A percentile compares a stretch with the other conserved stretches of the same genome.
Conservation (phyloP, 2,329 filamentous ascomycete species). For the Talaromyces sp. region DNA sequence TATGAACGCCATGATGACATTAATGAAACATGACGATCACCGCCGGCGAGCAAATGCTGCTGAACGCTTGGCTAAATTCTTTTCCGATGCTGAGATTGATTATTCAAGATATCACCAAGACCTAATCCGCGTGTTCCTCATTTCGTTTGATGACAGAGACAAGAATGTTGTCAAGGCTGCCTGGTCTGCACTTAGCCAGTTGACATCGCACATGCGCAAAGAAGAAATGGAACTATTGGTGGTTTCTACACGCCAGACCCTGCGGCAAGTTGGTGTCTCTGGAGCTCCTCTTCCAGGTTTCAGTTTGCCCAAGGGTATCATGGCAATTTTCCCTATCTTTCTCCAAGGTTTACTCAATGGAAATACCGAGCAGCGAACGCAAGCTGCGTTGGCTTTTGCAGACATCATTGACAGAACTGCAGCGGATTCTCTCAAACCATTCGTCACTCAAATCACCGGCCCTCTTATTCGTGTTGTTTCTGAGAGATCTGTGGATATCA, state of each 20-base stretch:
- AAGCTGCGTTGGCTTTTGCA: constrained; percentile 87
- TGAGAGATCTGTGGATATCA: constrained; percentile 92
- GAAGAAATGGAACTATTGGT: constrained; percentile 98
- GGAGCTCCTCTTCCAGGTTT: constrained; percentile 86
- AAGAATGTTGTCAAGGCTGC: constrained; percentile 79
- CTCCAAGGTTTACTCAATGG: constrained; percentile 97
- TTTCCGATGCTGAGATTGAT: constrained; percentile 73
- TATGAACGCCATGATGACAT: constrained; percentile 85
- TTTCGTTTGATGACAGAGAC: constrained; percentile 88
- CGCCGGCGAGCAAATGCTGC: constrained; percentile 74
- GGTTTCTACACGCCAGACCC: constrained; percentile 75
- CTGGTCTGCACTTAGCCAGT: constrained; percentile 80
- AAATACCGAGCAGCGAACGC: constrained; percentile 83
- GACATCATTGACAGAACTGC: constrained; percentile 93
- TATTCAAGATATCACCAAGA: constrained; percentile 96
- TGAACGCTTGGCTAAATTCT: constrained; percentile 80
- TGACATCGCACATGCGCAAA: constrained; percentile 87
- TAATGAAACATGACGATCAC: constrained; percentile 93
- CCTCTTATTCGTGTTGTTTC: constrained; percentile 97
- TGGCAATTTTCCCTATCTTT: constrained; percentile 93
- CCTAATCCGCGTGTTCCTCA: constrained; percentile 82
- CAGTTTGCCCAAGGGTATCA: constrained; percentile 90
- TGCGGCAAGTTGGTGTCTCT: constrained; percentile 83
- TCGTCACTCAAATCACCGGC: constrained; percentile 95
- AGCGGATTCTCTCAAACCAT: constrained; percentile 82